These are phyloP conservation scores for Termitomyces eurrhizus DNA, from an alignment of 768 basidiomycete species.

Conservation along the genomic window DNA sequence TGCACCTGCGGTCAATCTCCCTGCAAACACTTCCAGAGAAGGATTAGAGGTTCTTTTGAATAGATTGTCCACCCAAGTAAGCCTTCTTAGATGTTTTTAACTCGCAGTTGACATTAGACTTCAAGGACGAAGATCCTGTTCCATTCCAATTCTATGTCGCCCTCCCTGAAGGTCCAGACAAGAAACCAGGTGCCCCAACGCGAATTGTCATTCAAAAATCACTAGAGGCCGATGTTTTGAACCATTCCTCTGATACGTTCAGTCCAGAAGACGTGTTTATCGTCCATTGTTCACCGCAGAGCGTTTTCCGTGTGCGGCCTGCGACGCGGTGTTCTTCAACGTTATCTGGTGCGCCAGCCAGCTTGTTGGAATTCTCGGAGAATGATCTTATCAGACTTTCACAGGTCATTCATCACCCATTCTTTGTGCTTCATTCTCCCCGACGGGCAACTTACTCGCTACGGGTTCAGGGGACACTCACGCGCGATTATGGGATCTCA, in stretches of 20 bases:
- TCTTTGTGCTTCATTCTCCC: conserved; percentile 92
- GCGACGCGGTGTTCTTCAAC: conserved; percentile 94
- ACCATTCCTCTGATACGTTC: conserved; percentile 66
- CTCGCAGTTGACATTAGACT: conserved; percentile 16
- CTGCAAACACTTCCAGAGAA: conserved; percentile 81
- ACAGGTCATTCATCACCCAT: conserved; percentile 90
- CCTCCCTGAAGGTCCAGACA: conserved; percentile 52
- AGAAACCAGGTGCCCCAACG: conserved; percentile 55
- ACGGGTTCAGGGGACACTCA: conserved; percentile 96
- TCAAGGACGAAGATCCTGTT: conserved; percentile 80
- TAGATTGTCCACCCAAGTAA: conserved; percentile 72
- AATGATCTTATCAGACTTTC: conserved; percentile 1
- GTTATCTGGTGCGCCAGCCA: conserved; percentile 57
- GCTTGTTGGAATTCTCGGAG: not conserved
- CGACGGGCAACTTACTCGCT: conserved; percentile 85
- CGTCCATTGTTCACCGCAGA: conserved; percentile 90
- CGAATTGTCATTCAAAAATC: conserved; percentile 83
- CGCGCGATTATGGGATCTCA: conserved; percentile 90
- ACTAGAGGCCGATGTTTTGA: conserved; percentile 75
- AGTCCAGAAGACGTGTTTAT: conserved; percentile 86
- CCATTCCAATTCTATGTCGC: conserved; percentile 90
- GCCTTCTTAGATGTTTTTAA: conserved; percentile 18
- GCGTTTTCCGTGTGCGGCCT: conserved; percentile 90
- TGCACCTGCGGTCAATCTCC: conserved; percentile 86
- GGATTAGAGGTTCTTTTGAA: conserved; percentile 88